Percentiles rank a stretch among this genome's conserved stretches.
These are phyloP conservation scores for Prunus persica DNA, from an alignment of 306 rosid species.

Conservation along the genomic window DNA sequence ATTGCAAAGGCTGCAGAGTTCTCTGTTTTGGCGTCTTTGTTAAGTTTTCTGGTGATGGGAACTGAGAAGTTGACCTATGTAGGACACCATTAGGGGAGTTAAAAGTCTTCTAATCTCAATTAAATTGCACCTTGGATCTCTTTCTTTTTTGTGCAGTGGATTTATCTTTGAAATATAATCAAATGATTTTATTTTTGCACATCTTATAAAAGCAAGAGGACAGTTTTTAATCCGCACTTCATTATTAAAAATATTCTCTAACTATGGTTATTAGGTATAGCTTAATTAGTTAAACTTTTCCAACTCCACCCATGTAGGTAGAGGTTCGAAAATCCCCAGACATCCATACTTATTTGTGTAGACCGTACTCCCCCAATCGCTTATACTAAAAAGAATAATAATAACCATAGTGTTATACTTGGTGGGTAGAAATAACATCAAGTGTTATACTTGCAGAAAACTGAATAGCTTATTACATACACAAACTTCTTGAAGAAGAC, in stretches of 20 bases:
- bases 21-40: neutral
- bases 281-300: accelerated
- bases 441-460: neutral
- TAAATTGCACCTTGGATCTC: neutral
- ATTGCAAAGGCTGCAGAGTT: too few relatives aligned
- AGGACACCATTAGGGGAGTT: neutral
- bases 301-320: accelerated
- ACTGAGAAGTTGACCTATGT: neutral
- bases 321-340: too few relatives aligned
- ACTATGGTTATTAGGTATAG: too few relatives aligned
- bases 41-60: neutral
- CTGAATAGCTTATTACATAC: neutral
- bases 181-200: neutral
- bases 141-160: neutral
- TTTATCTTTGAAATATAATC: neutral
- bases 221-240: neutral
- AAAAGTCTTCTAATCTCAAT: neutral
- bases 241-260: neutral
- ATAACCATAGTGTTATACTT: neutral
- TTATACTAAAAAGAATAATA: too few relatives aligned
- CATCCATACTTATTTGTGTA: too few relatives aligned
- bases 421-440: neutral
- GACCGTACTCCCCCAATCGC: too few relatives aligned
- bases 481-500: neutral
- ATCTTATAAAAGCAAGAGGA: neutral